phyloP scores from a whole-genome alignment of 805 yeast genomes.

The Jamesozyma piceae region DNA sequence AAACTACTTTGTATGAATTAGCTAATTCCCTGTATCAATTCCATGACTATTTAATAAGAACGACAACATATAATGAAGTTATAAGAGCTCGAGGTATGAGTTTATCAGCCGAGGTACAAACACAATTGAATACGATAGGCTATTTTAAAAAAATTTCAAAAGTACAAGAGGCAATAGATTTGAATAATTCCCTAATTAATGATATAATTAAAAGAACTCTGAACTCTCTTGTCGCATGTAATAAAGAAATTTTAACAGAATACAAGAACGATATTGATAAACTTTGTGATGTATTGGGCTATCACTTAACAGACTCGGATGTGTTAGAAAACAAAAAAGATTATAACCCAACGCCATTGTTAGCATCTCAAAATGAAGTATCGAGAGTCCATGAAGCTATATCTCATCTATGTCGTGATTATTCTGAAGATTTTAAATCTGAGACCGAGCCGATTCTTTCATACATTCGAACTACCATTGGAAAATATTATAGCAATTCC shows the following conservation, averaged over 20 bases:
- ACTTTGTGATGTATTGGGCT: background rate
- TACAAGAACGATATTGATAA: background rate
- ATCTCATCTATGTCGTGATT: slow-evolving; percentile 73
- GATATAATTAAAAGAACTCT: slow-evolving; percentile 1
- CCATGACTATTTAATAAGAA: background rate
- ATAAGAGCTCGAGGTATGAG: slow-evolving; percentile 1
- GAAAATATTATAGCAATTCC: slow-evolving; percentile 24
- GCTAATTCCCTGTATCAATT: background rate
- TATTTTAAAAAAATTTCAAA: slow-evolving; percentile 1
- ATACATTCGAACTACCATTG: slow-evolving; percentile 41
- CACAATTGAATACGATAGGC: slow-evolving; percentile 4
- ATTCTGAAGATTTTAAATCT: slow-evolving; percentile 42
- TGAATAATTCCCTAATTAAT: background rate
- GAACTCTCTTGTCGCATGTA: background rate
- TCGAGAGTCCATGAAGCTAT: slow-evolving; percentile 55
- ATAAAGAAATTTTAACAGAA: background rate
- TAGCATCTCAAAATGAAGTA: background rate
- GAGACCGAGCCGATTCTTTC: slow-evolving; percentile 47
- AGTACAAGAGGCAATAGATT: slow-evolving; percentile 1
- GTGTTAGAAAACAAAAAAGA: background rate
- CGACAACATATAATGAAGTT: slow-evolving; percentile 1
- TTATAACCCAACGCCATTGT: background rate
- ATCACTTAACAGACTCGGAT: background rate
- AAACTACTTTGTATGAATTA: background rate
- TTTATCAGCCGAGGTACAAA: background rate